phyloP scores from a whole-genome alignment of 768 basidiomycete genomes.

The Mycena venus region DNA sequence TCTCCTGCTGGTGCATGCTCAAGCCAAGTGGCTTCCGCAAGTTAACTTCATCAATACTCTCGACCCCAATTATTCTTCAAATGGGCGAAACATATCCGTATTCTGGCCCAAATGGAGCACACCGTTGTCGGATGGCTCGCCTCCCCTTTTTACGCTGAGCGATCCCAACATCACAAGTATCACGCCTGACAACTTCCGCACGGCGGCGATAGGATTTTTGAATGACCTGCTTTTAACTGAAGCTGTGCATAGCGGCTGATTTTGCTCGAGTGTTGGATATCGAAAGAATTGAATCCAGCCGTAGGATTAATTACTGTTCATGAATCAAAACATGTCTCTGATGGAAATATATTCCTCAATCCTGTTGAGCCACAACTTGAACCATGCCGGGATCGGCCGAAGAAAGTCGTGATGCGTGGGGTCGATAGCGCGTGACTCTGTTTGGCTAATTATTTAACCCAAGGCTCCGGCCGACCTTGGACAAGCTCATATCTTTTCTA shows the following conservation, averaged over 20 bases:
- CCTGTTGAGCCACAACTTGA: no score
- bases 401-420: no score
- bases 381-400: no score
- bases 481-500: no score
- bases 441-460: no score
- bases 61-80: not conserved
- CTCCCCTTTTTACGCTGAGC: not conserved
- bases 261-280: not conserved
- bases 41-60: constrained; percentile 22
- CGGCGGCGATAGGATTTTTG: not conserved
- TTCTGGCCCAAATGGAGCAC: constrained; percentile 23
- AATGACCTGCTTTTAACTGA: not conserved
- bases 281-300: no score
- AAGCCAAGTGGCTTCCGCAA: not conserved
- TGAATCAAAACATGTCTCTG: no score
- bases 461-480: no score
- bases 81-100: not conserved
- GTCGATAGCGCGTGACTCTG: no score
- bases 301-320: no score
- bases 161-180: not conserved
- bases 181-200: constrained; percentile 14
- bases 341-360: no score
- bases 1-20: not conserved
- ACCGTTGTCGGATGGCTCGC: not conserved
- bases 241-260: not conserved